Evolutionary conservation across 495 filamentous ascomycete species (phyloP).

Genomic region (Echria macrotheca): DNA sequence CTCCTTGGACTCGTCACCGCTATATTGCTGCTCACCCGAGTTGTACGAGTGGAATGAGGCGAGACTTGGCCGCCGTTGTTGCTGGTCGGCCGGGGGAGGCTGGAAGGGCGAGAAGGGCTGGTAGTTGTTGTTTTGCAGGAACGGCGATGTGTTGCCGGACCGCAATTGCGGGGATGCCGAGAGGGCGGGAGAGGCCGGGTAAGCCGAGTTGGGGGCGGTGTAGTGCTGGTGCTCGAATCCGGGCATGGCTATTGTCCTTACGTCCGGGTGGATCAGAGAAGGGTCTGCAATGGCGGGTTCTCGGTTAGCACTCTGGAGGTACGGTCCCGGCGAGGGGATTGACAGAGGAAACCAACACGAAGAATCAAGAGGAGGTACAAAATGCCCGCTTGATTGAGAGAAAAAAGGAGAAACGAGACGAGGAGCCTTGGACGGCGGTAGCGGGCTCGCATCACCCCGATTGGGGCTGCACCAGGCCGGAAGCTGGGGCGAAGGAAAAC

Average conservation of each 20-base stretch:
- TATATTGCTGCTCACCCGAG: constrained; percentile 50
- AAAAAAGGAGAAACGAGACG: constrained; percentile 35
- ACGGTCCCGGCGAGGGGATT: constrained; percentile 4
- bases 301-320: constrained; percentile 28
- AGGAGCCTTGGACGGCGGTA: constrained; percentile 17
- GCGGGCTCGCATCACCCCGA: constrained; percentile 19
- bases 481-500: constrained; percentile 31
- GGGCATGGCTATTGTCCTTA: constrained; percentile 41
- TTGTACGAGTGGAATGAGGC: constrained; percentile 28
- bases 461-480: constrained; percentile 28
- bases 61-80: constrained; percentile 28
- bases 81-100: constrained; percentile 37
- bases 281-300: constrained; percentile 32
- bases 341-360: constrained; percentile 58
- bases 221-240: constrained; percentile 36
- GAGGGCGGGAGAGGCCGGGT: constrained; percentile 42
- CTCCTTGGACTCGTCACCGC: constrained; percentile 64
- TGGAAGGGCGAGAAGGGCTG: constrained; percentile 70
- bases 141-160: constrained; percentile 41
- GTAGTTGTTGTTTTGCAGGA: constrained; percentile 33
- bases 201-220: constrained; percentile 31
- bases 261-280: constrained; percentile 45
- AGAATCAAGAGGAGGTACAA: constrained; percentile 54
- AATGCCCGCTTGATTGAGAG: constrained; percentile 56
- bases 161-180: constrained; percentile 43